These are phyloP conservation scores for Sclerotinia subarctica DNA, from an alignment of 2,329 filamentous ascomycete genomes.

Conservation along the genomic window DNA sequence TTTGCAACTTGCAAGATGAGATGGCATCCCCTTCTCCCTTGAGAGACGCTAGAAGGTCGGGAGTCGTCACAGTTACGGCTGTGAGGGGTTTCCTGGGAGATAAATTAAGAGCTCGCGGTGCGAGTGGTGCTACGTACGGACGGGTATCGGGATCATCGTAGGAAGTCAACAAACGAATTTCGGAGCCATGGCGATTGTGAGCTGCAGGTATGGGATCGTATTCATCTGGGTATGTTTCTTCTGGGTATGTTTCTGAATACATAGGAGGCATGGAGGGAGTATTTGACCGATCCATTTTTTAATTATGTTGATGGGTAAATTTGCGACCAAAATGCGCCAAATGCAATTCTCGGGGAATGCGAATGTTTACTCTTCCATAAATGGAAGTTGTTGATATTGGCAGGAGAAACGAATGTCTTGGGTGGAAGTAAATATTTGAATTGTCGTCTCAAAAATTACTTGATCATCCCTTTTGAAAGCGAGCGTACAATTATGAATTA, in stretches of 20 bases:
- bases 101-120: slow-evolving; percentile 29
- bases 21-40: slow-evolving; percentile 42
- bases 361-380: slow-evolving; percentile 16
- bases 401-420: neutral
- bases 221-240: slow-evolving; percentile 47
- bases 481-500: too few species aligned
- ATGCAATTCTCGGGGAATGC: slow-evolving; percentile 11
- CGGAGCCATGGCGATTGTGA: slow-evolving; percentile 46
- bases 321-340: slow-evolving; percentile 25
- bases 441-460: too few species aligned
- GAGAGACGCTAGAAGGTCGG: slow-evolving; percentile 41
- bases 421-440: neutral
- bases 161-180: slow-evolving; percentile 60
- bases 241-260: slow-evolving; percentile 54
- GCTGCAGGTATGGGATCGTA: slow-evolving; percentile 46
- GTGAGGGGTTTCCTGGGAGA: slow-evolving; percentile 26
- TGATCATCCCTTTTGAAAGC: neutral
- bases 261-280: slow-evolving; percentile 54
- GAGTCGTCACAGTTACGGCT: slow-evolving; percentile 39
- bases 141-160: slow-evolving; percentile 53
- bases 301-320: slow-evolving; percentile 22
- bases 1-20: slow-evolving; percentile 35
- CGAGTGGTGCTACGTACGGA: slow-evolving; percentile 51
- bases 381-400: neutral
- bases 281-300: slow-evolving; percentile 43